phyloP scores from a whole-genome alignment of 371 early-diverging fungal species.

The Lichtheimia hyalospora region DNA sequence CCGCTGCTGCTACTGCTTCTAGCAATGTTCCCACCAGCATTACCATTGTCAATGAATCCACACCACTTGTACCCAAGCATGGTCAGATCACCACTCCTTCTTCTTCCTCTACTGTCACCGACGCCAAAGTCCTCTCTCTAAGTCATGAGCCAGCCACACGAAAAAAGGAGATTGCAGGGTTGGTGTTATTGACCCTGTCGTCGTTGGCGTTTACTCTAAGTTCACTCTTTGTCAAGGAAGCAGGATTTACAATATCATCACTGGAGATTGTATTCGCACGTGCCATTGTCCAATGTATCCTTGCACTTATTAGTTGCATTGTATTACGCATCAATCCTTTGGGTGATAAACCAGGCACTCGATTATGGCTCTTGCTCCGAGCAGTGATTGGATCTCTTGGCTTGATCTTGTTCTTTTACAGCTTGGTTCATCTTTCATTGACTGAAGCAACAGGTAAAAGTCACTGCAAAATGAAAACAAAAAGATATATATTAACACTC shows the following conservation, averaged over 20 bases:
- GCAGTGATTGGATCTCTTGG: constrained; percentile 68
- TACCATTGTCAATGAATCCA: constrained; percentile 27
- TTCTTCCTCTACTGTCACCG: neutral
- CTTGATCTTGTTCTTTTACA: constrained; percentile 72
- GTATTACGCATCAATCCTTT: constrained; percentile 52
- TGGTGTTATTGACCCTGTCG: constrained; percentile 62
- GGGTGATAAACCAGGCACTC: constrained; percentile 49
- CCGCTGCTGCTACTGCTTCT: neutral
- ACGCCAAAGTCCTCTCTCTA: constrained; percentile 9
- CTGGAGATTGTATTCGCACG: constrained; percentile 74
- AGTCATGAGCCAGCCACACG: constrained; percentile 16
- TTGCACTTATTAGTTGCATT: constrained; percentile 55
- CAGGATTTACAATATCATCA: constrained; percentile 55
- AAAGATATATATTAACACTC: neutral
- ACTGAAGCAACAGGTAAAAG: constrained; percentile 71
- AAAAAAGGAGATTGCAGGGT: constrained; percentile 18
- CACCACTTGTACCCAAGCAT: constrained; percentile 20
- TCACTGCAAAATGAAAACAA: neutral
- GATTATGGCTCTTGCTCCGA: constrained; percentile 61
- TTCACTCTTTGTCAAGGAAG: constrained; percentile 70
- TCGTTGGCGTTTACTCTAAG: constrained; percentile 73
- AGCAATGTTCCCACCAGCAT: constrained; percentile 15
- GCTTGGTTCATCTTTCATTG: constrained; percentile 65
- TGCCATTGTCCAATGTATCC: constrained; percentile 59
- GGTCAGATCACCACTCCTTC: neutral